Percentiles rank a stretch among this genome's conserved stretches.
phyloP scores from a whole-genome alignment of 148 eudicot species.

The Chenopodium album region DNA sequence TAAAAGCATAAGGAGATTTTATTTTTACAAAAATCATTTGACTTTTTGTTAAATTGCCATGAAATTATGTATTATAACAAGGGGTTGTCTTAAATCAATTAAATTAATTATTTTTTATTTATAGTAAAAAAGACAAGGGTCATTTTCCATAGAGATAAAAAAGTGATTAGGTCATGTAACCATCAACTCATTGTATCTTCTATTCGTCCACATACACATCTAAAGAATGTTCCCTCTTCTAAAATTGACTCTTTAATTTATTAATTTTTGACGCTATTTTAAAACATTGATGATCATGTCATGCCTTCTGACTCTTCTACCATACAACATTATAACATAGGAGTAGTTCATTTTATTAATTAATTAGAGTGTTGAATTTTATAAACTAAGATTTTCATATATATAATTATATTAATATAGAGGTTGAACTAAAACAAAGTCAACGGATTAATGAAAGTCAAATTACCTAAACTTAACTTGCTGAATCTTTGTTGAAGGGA shows the following conservation, averaged over 20 bases:
- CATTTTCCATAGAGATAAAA: constrained; percentile 32
- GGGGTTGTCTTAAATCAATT: background rate
- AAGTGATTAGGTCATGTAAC: constrained; percentile 40
- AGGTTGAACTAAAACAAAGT: constrained; percentile 20
- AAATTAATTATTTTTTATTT: background rate
- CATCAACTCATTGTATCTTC: constrained; percentile 39
- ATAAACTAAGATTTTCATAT: background rate
- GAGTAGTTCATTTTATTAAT: constrained; percentile 24
- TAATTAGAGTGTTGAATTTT: background rate
- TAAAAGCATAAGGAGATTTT: background rate
- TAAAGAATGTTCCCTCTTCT: constrained; percentile 29
- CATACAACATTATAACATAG: constrained; percentile 12
- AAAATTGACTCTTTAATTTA: constrained; percentile 37
- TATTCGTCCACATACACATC: constrained; percentile 20
- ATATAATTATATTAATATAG: background rate
- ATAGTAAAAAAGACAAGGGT: constrained; percentile 2
- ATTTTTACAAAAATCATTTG: too few species aligned
- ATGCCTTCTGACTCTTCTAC: constrained; percentile 39
- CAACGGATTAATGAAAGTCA: constrained; percentile 27
- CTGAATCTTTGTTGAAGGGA: background rate
- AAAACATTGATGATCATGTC: constrained; percentile 30
- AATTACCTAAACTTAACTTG: constrained; percentile 17
- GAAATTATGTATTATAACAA: background rate
- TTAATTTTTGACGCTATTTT: background rate
- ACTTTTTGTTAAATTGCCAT: background rate